phyloP scores from a whole-genome alignment of 768 basidiomycete species.

The Rhizopogon roseolus region DNA sequence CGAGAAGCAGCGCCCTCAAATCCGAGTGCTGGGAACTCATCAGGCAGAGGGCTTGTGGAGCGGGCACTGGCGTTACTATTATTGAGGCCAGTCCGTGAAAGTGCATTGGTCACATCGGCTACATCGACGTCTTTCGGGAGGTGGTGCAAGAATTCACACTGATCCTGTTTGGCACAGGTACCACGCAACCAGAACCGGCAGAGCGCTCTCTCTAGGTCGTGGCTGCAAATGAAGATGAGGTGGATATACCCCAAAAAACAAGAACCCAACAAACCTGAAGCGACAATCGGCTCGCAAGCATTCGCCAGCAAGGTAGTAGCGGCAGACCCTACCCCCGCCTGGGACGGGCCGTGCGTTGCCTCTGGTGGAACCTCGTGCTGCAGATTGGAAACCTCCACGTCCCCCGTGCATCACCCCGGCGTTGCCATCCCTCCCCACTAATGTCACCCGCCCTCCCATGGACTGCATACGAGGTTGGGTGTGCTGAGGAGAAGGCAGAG shows the following conservation, averaged over 20 bases:
- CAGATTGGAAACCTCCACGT: conserved; percentile 30
- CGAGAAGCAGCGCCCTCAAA: conserved; percentile 37
- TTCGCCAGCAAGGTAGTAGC: conserved; percentile 96
- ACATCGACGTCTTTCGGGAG: conserved; percentile 85
- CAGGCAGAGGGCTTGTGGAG: conserved; percentile 26
- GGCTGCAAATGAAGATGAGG: conserved; percentile 42
- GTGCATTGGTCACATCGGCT: conserved; percentile 57
- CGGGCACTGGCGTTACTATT: conserved; percentile 35
- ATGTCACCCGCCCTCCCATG: conserved; percentile 62
- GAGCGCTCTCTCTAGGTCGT: conserved; percentile 90
- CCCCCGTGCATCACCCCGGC: conserved; percentile 34
- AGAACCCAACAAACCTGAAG: conserved; percentile 68
- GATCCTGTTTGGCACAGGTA: conserved; percentile 93
- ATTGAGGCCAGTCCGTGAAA: conserved; percentile 62
- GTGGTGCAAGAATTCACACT: conserved; percentile 94
- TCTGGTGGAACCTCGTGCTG: conserved; percentile 17
- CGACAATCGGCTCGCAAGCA: conserved; percentile 95
- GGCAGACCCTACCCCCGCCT: conserved; percentile 79
- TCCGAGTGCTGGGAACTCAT: conserved; percentile 72
- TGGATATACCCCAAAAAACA: background rate
- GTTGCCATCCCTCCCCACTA: conserved; percentile 55
- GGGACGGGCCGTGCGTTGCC: conserved; percentile 29
- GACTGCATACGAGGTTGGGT: conserved; percentile 46
- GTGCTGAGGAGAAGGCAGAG: conserved; percentile 40
- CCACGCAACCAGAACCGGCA: conserved; percentile 98